These are phyloP conservation scores for Fomitopsis pinicola DNA, from an alignment of 1,284 basidiomycete genomes.

Conservation along the genomic window DNA sequence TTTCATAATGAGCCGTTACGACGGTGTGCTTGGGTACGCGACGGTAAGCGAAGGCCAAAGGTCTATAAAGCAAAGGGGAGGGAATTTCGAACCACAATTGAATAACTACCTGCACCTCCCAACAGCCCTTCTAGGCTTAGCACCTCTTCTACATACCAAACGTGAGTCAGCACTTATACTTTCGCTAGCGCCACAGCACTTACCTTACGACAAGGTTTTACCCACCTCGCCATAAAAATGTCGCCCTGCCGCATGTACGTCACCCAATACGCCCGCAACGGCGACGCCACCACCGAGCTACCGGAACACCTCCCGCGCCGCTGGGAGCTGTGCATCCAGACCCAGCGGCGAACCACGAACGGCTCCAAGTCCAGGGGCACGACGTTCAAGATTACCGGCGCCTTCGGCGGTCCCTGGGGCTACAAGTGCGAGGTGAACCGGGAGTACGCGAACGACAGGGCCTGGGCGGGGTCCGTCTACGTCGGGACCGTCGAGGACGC, in stretches of 20 bases:
- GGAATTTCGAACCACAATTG: no score
- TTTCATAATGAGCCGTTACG: no score
- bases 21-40: no score
- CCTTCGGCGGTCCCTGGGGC: background rate
- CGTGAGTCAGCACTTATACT: no score
- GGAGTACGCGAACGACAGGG: background rate
- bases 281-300: background rate
- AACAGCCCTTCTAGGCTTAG: no score
- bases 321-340: background rate
- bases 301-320: background rate
- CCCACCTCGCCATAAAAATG: background rate
- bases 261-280: background rate
- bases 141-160: no score
- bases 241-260: background rate
- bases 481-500: background rate
- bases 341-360: no score
- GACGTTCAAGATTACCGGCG: background rate
- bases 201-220: background rate
- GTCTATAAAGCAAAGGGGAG: no score
- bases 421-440: background rate
- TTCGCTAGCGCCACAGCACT: background rate
- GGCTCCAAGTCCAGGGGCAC: background rate
- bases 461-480: background rate
- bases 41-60: no score
- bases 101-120: no score